These are phyloP conservation scores for Mortierella sp. DNA, from an alignment of 371 early-diverging fungal species.

Conservation along the genomic window DNA sequence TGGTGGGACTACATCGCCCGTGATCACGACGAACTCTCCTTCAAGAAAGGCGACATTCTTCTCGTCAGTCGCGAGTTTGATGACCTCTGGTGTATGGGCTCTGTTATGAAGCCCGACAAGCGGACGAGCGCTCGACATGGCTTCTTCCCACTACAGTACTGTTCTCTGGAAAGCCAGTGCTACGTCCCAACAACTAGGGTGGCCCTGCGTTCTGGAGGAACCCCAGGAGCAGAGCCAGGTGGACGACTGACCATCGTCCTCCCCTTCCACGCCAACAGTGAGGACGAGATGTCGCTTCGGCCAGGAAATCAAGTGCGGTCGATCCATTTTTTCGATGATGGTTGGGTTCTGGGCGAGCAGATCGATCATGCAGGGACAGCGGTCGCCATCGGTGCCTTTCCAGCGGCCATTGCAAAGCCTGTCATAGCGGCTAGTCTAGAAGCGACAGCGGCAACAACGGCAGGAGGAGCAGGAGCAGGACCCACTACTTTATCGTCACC, in stretches of 20 bases:
- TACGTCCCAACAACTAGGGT: slow-evolving; percentile 43
- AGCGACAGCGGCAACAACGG: not conserved
- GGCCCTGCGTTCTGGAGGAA: slow-evolving; percentile 16
- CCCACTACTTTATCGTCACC: slow-evolving; percentile 31
- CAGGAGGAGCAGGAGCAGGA: slow-evolving; percentile 20
- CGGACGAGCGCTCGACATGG: slow-evolving; percentile 49
- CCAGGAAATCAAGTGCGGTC: slow-evolving; percentile 55
- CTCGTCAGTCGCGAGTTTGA: slow-evolving; percentile 52
- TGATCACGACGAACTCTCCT: slow-evolving; percentile 55
- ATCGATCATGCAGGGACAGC: slow-evolving; percentile 44
- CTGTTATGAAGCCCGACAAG: slow-evolving; percentile 51
- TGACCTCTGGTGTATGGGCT: slow-evolving; percentile 51
- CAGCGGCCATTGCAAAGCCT: slow-evolving; percentile 32
- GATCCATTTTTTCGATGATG: slow-evolving; percentile 55
- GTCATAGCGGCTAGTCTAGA: slow-evolving; percentile 40
- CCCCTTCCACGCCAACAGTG: slow-evolving; percentile 35
- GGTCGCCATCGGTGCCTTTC: slow-evolving; percentile 37
- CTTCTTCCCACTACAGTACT: slow-evolving; percentile 52
- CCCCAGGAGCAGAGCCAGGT: slow-evolving; percentile 44
- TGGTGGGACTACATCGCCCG: slow-evolving; percentile 58
- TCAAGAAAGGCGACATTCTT: slow-evolving; percentile 51
- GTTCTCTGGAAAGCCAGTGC: slow-evolving; percentile 50
- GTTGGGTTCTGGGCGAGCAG: slow-evolving; percentile 55
- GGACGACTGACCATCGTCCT: slow-evolving; percentile 40
- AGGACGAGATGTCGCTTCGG: slow-evolving; percentile 45